Base-by-base conservation (phyloP, 2,329 filamentous ascomycete genomes). In the Venturia oleaginea region DNA sequence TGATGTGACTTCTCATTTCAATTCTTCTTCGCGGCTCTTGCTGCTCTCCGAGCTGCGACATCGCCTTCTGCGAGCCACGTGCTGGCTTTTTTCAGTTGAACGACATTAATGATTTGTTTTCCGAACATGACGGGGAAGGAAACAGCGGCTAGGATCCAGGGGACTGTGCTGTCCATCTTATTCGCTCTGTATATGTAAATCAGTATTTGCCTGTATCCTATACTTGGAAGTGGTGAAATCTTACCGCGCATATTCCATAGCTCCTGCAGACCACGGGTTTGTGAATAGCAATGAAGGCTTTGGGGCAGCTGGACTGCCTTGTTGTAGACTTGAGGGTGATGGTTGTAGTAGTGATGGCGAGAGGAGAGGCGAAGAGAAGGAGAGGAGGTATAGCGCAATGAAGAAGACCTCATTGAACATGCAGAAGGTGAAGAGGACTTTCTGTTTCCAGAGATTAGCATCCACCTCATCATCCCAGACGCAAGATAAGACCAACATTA, bases 301-400 rank as follows among this genome's bases (percentile, higher is more conserved):
- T 4, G 86, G 86, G 71, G 85, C 85, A 69, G 91, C 84, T 61
- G 91, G 87, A 40, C 83, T 86, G 66, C 88, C 88, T 8, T 86
- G 84, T 71, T 88, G 76, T 24, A 78, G 70, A 27, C 72, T 71
- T 19, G 74, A 70, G 2, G 86, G 82, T 48, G 86, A 80, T 15
- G 84, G 80, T 66, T 79, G 77, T 65, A 88, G 86, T 62, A 97
- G 88, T 65, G 91, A 91, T 1, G 94, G 93, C 1, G 91, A 94
- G 64, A 97, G 85, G 43, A 87, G 84, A 1, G 93, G 93, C 65
- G 91, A 96, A 65, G 90, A 95, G 82, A 99, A 99, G 71, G 92
- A 97, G 66, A 99, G 88, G 63, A 99, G 89, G 80, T 99, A 99
- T 67, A 99, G 86, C 37, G 91, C 92, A 74, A 99, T 97, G 83